These are phyloP conservation scores for Neonectria magnoliae DNA, from an alignment of 2,329 filamentous ascomycete genomes.

Conservation along the genomic window DNA sequence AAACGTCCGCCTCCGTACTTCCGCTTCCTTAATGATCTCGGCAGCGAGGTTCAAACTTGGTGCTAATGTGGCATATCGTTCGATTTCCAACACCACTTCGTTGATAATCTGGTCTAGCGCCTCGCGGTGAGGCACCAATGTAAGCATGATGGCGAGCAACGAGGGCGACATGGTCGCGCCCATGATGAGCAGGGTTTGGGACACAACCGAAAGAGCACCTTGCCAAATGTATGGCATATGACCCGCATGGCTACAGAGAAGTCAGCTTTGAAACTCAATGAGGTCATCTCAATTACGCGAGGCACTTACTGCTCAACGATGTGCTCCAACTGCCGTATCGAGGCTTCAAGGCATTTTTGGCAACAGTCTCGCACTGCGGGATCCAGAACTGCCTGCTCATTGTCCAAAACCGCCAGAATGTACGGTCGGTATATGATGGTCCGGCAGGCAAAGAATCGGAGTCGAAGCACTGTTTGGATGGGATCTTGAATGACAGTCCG, in stretches of 20 bases:
- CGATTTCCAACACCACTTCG: conserved; percentile 79
- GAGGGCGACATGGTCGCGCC: conserved; percentile 83
- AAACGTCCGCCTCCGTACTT: conserved; percentile 74
- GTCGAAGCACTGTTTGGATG: conserved; percentile 80
- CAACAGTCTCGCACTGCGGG: conserved; percentile 80
- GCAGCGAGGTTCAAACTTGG: conserved; percentile 80
- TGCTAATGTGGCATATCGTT: conserved; percentile 77
- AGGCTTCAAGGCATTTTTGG: conserved; percentile 83
- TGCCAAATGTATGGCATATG: conserved; percentile 90
- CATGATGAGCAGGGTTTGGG: conserved; percentile 84
- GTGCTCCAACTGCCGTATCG: conserved; percentile 81
- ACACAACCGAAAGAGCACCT: conserved; percentile 83
- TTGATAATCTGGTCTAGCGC: conserved; percentile 81
- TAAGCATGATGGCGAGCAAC: conserved; percentile 71
- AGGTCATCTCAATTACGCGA: background rate
- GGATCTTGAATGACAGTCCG: conserved; percentile 74
- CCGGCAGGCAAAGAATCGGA: conserved; percentile 85
- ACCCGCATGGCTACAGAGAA: conserved; percentile 70
- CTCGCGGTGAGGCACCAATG: conserved; percentile 64
- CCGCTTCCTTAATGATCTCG: conserved; percentile 83
- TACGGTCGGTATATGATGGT: conserved; percentile 90
- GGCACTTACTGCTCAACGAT: conserved; percentile 76
- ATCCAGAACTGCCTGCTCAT: conserved; percentile 77
- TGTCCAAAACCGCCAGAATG: conserved; percentile 81
- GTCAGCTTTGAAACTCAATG: conserved; percentile 32